Evolutionary conservation across 2,329 filamentous ascomycete species (phyloP).

Genomic region (Penicillium sp.): DNA sequence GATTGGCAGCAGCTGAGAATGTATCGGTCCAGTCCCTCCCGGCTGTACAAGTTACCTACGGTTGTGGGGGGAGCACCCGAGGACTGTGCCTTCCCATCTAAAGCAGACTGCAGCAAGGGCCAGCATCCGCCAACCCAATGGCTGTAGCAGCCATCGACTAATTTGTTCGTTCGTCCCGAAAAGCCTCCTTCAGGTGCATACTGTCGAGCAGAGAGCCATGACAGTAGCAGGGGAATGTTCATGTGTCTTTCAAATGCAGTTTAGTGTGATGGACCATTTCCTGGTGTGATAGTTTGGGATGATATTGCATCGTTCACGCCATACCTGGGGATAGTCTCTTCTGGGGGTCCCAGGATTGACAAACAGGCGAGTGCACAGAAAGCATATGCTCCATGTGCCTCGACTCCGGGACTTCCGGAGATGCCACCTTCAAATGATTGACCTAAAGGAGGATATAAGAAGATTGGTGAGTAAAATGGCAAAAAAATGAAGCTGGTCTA

Average conservation of each 20-base stretch:
- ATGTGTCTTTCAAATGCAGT: constrained; percentile 65
- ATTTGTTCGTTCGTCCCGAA: constrained; percentile 92
- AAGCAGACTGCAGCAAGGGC: constrained; percentile 82
- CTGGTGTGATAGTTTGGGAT: constrained; percentile 37
- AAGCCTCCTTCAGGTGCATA: constrained; percentile 91
- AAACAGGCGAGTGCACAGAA: constrained; percentile 93
- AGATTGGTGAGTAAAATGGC: constrained; percentile 22
- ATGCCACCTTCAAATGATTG: constrained; percentile 97
- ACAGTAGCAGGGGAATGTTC: constrained; percentile 75
- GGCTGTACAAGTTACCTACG: constrained; percentile 67
- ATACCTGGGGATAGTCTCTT: constrained; percentile 74
- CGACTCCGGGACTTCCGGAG: constrained; percentile 79
- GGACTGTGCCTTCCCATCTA: constrained; percentile 59
- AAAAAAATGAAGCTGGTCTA: background rate
- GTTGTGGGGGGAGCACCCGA: constrained; percentile 30
- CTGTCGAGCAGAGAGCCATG: constrained; percentile 89
- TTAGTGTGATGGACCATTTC: constrained; percentile 18
- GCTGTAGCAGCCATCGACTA: constrained; percentile 97
- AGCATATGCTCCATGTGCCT: constrained; percentile 95
- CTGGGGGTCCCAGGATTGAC: constrained; percentile 80
- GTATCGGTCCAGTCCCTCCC: constrained; percentile 85
- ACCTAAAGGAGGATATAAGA: constrained; percentile 55
- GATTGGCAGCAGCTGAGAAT: constrained; percentile 86
- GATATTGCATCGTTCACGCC: background rate
- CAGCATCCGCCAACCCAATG: constrained; percentile 98